These are phyloP conservation scores for Botrytis sinoallii DNA, from an alignment of 2,329 filamentous ascomycete genomes.

Conservation along the genomic window DNA sequence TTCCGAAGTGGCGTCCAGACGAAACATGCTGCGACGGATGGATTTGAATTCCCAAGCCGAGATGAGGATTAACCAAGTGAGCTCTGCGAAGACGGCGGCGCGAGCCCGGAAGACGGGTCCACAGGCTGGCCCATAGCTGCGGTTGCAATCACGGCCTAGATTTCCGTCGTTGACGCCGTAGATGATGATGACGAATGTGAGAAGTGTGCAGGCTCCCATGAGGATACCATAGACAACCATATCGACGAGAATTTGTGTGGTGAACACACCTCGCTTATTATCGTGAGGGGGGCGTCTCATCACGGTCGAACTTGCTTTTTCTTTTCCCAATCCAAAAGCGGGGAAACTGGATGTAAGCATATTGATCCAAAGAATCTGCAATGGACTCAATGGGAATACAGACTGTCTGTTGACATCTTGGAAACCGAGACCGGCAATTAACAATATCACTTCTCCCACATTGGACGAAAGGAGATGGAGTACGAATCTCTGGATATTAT, in stretches of 20 bases:
- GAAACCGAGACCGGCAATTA: constrained; percentile 57
- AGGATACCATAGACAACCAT: constrained; percentile 76
- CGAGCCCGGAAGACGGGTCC: constrained; percentile 67
- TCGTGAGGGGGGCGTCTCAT: constrained; percentile 78
- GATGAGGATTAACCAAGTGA: constrained; percentile 75
- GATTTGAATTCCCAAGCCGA: constrained; percentile 77
- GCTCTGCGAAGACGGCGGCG: constrained; percentile 68
- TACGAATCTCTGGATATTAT: constrained; percentile 56
- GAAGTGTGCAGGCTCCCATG: constrained; percentile 68
- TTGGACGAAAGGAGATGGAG: constrained; percentile 54
- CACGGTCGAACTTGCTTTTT: constrained; percentile 70
- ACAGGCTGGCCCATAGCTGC: constrained; percentile 51
- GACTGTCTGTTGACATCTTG: constrained; percentile 51
- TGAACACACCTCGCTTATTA: constrained; percentile 67
- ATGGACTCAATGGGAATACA: constrained; percentile 56
- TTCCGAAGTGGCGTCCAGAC: constrained; percentile 62
- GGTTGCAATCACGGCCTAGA: constrained; percentile 61
- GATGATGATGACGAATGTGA: constrained; percentile 61
- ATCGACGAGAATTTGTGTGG: constrained; percentile 73
- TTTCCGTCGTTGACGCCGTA: constrained; percentile 56
- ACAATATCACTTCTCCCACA: constrained; percentile 54
- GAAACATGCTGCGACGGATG: constrained; percentile 70
- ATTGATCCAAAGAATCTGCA: constrained; percentile 62
- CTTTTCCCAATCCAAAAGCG: constrained; percentile 82
- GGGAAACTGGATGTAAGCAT: constrained; percentile 67